phyloP scores from a whole-genome alignment of 371 early-diverging fungal species.

The Syncephalis plumigaleata region DNA sequence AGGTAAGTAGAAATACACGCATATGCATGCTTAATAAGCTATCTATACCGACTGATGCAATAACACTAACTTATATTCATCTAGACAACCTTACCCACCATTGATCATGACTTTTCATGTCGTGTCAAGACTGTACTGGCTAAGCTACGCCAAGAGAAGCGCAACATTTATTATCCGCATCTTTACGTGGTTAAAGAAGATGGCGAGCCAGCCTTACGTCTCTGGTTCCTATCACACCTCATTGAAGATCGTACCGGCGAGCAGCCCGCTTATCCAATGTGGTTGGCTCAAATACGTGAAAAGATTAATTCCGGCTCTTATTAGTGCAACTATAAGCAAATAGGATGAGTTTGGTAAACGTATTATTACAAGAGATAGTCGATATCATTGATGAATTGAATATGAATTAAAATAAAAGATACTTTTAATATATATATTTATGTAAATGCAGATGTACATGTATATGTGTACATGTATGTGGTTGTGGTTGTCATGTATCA shows the following conservation, averaged over 20 bases:
- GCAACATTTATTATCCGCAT: constrained; percentile 37
- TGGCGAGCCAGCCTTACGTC: constrained; percentile 64
- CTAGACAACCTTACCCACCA: constrained; percentile 25
- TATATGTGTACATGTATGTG: too few relatives aligned
- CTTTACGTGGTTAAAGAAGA: constrained; percentile 81
- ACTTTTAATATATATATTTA: too few relatives aligned
- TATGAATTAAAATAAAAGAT: too few relatives aligned
- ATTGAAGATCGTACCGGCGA: constrained; percentile 83
- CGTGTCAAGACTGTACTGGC: constrained; percentile 35
- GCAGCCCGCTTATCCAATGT: constrained; percentile 74
- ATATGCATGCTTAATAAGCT: not conserved
- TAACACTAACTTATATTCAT: not conserved
- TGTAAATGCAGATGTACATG: too few relatives aligned
- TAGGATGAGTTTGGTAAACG: too few relatives aligned
- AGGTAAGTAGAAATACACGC: constrained; percentile 21
- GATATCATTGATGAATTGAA: too few relatives aligned
- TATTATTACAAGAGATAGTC: too few relatives aligned
- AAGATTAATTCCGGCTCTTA: constrained; percentile 15
- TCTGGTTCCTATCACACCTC: constrained; percentile 72
- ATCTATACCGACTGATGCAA: not conserved
- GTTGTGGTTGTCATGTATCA: too few relatives aligned
- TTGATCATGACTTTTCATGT: constrained; percentile 34
- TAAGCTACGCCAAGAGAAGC: constrained; percentile 34
- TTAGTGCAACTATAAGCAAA: not conserved
- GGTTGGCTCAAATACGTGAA: constrained; percentile 38